phyloP scores from a whole-genome alignment of 495 filamentous ascomycete genomes.

The Thermochaetoides thermophila region DNA sequence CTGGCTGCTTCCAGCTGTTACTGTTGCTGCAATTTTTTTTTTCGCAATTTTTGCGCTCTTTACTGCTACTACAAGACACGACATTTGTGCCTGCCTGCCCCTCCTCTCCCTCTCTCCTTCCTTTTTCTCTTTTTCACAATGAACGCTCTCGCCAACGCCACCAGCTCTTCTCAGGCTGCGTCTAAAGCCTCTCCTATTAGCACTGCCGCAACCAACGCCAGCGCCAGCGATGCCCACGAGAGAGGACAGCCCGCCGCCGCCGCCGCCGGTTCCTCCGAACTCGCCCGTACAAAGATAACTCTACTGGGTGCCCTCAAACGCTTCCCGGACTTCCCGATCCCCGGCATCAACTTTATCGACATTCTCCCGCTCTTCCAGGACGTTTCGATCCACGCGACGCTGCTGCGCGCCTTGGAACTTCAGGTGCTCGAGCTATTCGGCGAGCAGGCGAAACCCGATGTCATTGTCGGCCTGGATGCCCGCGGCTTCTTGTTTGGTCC shows the following conservation, averaged over 20 bases:
- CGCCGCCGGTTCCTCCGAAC: constrained; percentile 69
- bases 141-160: constrained; percentile 31
- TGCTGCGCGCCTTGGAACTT: constrained; percentile 78
- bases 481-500: constrained; percentile 94
- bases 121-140: constrained; percentile 35
- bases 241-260: constrained; percentile 42
- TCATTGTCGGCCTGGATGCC: constrained; percentile 85
- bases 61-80: too few species aligned
- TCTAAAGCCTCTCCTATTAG: too few species aligned
- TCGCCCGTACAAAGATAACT: constrained; percentile 83
- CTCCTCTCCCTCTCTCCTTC: constrained; percentile 10
- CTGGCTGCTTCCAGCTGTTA: too few species aligned
- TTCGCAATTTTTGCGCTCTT: constrained; percentile 11
- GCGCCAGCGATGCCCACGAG: too few species aligned
- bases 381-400: constrained; percentile 53
- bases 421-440: constrained; percentile 47
- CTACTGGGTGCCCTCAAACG: constrained; percentile 39
- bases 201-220: too few species aligned
- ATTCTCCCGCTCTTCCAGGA: constrained; percentile 92
- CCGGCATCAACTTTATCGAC: constrained; percentile 94
- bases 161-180: too few species aligned
- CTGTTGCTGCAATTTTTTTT: constrained; percentile 14
- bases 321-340: constrained; percentile 87
- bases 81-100: constrained; percentile 19
- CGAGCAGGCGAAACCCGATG: constrained; percentile 49